These are phyloP conservation scores for Teratosphaeria epicoccoides DNA, from an alignment of 2,329 filamentous ascomycete species.

Conservation along the genomic window DNA sequence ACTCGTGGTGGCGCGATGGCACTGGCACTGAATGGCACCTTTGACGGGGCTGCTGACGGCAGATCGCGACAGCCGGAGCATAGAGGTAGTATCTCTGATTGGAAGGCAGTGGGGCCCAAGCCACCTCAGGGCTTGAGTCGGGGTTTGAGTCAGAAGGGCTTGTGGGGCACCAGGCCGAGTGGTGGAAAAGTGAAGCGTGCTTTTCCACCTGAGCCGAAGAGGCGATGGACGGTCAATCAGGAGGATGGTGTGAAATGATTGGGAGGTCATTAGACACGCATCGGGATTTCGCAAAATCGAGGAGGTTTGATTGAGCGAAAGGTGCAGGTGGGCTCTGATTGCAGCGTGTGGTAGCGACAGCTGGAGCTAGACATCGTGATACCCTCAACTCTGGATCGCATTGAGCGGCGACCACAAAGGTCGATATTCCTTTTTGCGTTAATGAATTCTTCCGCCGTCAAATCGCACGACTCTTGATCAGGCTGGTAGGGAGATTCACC, in stretches of 20 bases:
- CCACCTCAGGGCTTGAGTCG: constrained; percentile 4
- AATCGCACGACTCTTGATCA: too few species aligned
- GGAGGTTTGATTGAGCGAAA: neutral
- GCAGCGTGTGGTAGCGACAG: neutral
- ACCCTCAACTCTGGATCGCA: neutral
- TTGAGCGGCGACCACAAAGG: too few species aligned
- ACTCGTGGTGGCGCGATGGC: neutral
- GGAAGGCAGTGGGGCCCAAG: neutral
- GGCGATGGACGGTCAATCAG: constrained; percentile 34
- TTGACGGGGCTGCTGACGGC: neutral
- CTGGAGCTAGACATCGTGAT: neutral
- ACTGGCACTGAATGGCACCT: neutral
- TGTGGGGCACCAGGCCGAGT: constrained; percentile 31
- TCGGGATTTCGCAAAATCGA: neutral
- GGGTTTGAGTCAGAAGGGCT: constrained; percentile 23
- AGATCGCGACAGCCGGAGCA: neutral
- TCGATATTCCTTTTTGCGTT: too few species aligned
- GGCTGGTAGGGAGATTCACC: too few species aligned
- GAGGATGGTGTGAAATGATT: constrained; percentile 9
- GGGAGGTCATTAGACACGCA: too few species aligned
- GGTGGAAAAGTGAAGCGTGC: constrained; percentile 26
- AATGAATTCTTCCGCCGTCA: too few species aligned
- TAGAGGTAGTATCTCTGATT: constrained; percentile 1
- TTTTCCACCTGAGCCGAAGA: constrained; percentile 24
- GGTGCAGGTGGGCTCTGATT: neutral